Percentiles rank a stretch among this genome's conserved stretches.
Conservation (phyloP, 225 moss, liverwort and hornwort species). For the Thuidium tamariscinum region DNA sequence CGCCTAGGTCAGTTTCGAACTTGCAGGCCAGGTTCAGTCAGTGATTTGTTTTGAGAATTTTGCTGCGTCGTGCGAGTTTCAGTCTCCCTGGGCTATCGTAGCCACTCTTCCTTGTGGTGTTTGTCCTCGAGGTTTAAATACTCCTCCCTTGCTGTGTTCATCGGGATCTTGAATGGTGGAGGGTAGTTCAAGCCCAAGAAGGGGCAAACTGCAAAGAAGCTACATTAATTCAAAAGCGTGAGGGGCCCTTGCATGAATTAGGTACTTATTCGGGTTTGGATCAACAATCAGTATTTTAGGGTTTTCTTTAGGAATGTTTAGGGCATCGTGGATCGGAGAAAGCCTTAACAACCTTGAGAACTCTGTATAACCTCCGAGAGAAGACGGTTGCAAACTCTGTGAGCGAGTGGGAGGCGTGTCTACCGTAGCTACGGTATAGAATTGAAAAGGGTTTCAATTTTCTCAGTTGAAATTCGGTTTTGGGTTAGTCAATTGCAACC, state of each 20-base stretch:
- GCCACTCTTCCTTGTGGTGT: neutral
- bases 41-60: neutral
- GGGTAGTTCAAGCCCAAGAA: slow-evolving; percentile 53
- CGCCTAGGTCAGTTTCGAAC: neutral
- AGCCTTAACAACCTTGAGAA: slow-evolving; percentile 33
- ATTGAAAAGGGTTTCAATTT: neutral
- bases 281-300: slow-evolving; percentile 24
- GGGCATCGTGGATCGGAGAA: slow-evolving; percentile 29
- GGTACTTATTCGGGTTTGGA: slow-evolving; percentile 23
- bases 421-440: neutral
- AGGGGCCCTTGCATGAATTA: slow-evolving; percentile 49
- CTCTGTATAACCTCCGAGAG: slow-evolving; percentile 47
- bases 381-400: slow-evolving; percentile 38
- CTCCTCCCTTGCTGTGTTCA: slow-evolving; percentile 37
- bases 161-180: slow-evolving; percentile 66
- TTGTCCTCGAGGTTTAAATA: neutral
- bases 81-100: neutral
- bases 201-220: slow-evolving; percentile 48
- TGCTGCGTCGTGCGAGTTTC: neutral
- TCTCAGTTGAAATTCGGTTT: neutral
- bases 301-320: slow-evolving; percentile 41
- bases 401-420: slow-evolving; percentile 22
- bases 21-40: neutral
- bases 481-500: neutral
- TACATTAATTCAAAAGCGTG: slow-evolving; percentile 38